A percentile compares a stretch with the other conserved stretches of the same genome.
These are phyloP conservation scores for Seiridium cupressi DNA, from an alignment of 2,329 filamentous ascomycete genomes.

Conservation along the genomic window DNA sequence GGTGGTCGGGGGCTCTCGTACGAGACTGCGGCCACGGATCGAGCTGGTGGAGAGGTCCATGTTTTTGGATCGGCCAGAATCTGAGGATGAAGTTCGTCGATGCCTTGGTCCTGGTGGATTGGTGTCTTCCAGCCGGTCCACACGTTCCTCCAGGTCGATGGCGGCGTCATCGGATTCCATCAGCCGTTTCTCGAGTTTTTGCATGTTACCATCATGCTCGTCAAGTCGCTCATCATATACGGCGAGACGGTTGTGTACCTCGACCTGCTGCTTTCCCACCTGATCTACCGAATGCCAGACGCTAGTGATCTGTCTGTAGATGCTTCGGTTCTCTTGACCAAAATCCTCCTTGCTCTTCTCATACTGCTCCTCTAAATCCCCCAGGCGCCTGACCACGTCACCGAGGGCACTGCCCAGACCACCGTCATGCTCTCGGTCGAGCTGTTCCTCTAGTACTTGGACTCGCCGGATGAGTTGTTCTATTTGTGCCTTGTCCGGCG, in stretches of 20 bases:
- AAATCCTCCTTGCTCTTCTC: constrained; percentile 51
- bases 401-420: constrained; percentile 30
- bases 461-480: constrained; percentile 47
- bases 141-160: constrained; percentile 52
- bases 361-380: constrained; percentile 51
- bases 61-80: constrained; percentile 23
- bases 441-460: constrained; percentile 41
- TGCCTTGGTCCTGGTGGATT: constrained; percentile 25
- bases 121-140: constrained; percentile 47
- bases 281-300: constrained; percentile 52
- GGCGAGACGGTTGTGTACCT: constrained; percentile 34
- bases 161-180: constrained; percentile 50
- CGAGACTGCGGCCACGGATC: background rate
- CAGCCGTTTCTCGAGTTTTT: constrained; percentile 45
- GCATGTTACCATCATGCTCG: constrained; percentile 38
- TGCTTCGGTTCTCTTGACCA: constrained; percentile 50
- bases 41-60: background rate
- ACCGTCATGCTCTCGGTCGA: constrained; percentile 34
- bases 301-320: constrained; percentile 52
- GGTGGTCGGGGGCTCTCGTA: background rate
- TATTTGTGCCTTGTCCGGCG: constrained; percentile 44
- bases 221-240: constrained; percentile 40
- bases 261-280: constrained; percentile 36
- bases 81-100: constrained; percentile 23
- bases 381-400: constrained; percentile 40